Evolutionary conservation across 495 filamentous ascomycete species (phyloP), one percentile per base, ranked within the genome.

Genomic region (Astrothelium macrocarpum): DNA sequence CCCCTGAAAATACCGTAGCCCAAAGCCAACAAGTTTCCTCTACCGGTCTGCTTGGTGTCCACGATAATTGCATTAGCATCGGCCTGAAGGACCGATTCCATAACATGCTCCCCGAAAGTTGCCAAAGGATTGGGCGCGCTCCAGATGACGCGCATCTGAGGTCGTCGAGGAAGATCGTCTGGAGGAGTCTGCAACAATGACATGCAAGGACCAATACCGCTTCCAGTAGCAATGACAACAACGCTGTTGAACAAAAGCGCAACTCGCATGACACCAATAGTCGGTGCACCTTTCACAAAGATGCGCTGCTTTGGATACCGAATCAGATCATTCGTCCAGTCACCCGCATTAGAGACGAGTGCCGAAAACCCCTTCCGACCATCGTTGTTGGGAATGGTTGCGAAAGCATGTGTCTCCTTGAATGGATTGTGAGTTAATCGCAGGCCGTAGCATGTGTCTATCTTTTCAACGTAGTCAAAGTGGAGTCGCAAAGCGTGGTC

Each of bases 401-500:
- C 90, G 67, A 95, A 95, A 9, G 86, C 81, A 75, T 95, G 90
- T 81, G 87, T 90, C 78, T 95, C 90, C 14, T 77, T 81, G 60
- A 94, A 74, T 0, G 86, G 86, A 18, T 77, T 77, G 61, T 81
- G 75, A 34, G 82, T 83, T 60, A 81, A 73, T 2, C 82, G 78
- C 46, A 84, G 75, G 64, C 67, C 83, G 9, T 70, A 61, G 34
- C 76, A 71, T 28, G 62, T 61, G 1, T 63, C 59, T 80, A 77
- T 65, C 78, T 75, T 59, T 81, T 75, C 32, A 64, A 77, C 73
- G 68, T 88, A 83, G 69, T 79, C 76, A 74, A 90, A 87, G 73
- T 88, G 84, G 39, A 91, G 79, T n/a, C 85, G 81, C 43, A 86
- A 79, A 26, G 87, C 88, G 71, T 91, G 89, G 45, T 81, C 68